Conservation (phyloP, 148 eudicot genomes). For the Agrostemma githago region DNA sequence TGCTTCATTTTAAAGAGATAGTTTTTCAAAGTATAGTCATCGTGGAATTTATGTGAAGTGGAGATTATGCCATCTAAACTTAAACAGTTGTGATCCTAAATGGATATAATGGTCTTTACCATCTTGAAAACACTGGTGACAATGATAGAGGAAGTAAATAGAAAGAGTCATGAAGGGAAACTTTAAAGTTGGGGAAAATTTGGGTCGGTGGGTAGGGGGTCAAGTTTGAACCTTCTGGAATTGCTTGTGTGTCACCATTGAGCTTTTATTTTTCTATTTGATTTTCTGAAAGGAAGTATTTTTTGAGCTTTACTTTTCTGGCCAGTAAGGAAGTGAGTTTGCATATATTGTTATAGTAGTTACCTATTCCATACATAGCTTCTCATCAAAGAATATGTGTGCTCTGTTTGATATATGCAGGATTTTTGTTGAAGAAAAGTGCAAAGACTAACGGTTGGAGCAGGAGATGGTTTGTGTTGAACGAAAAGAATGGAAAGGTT, state of each 20-base stretch:
- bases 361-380: neutral
- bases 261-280: too few relatives aligned
- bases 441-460: constrained; percentile 92
- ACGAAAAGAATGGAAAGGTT: constrained; percentile 96
- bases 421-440: constrained; percentile 86
- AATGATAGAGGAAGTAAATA: too few relatives aligned
- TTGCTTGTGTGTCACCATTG: neutral
- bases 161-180: too few relatives aligned
- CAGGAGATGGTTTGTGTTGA: constrained; percentile 90
- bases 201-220: too few relatives aligned
- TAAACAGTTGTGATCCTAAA: neutral
- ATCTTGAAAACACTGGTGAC: neutral
- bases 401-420: constrained; percentile 34
- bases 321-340: neutral
- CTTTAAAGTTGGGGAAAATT: too few relatives aligned
- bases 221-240: too few relatives aligned
- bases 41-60: neutral
- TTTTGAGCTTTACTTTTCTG: neutral
- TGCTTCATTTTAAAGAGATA: neutral
- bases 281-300: neutral
- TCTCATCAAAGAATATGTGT: neutral
- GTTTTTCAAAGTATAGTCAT: neutral
- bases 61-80: neutral
- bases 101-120: too few relatives aligned
- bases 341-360: neutral